Evolutionary conservation across 1,139 yeast species (phyloP).

Genomic region (Saccharomyces hybrid): DNA sequence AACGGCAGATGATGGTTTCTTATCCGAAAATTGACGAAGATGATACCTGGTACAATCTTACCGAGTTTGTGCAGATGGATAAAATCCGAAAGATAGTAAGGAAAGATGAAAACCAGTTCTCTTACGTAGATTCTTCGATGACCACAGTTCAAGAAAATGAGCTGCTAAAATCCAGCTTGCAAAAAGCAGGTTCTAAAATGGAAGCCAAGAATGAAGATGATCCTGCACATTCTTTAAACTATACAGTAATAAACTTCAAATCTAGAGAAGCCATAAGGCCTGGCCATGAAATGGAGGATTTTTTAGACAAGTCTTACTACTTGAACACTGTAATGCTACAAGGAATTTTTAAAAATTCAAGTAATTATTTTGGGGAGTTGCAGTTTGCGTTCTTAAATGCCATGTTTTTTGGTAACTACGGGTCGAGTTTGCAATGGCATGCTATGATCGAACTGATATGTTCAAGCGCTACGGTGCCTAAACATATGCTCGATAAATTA

Average conservation of each 20-base stretch:
- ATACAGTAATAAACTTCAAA: slow-evolving; percentile 35
- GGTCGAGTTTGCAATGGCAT: slow-evolving; percentile 42
- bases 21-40: slow-evolving; percentile 22
- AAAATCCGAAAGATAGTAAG: slow-evolving; percentile 8
- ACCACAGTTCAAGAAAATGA: slow-evolving; percentile 38
- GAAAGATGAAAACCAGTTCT: neutral
- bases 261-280: slow-evolving; percentile 33
- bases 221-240: slow-evolving; percentile 28
- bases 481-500: slow-evolving; percentile 19
- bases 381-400: slow-evolving; percentile 36
- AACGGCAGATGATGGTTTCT: slow-evolving; percentile 14
- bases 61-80: slow-evolving; percentile 15
- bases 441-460: slow-evolving; percentile 34
- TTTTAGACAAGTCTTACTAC: slow-evolving; percentile 41
- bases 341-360: slow-evolving; percentile 18
- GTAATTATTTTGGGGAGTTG: slow-evolving; percentile 36
- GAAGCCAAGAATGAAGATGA: slow-evolving; percentile 23
- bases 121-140: slow-evolving; percentile 33
- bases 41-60: slow-evolving; percentile 18
- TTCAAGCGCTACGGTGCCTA: slow-evolving; percentile 24
- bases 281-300: slow-evolving; percentile 34
- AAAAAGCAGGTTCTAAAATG: slow-evolving; percentile 14
- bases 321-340: slow-evolving; percentile 29
- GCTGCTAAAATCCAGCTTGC: slow-evolving; percentile 29
- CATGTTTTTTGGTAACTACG: slow-evolving; percentile 39